Evolutionary conservation across 2,329 filamentous ascomycete species (phyloP).

Genomic region (Bipolaris sorokiniana): DNA sequence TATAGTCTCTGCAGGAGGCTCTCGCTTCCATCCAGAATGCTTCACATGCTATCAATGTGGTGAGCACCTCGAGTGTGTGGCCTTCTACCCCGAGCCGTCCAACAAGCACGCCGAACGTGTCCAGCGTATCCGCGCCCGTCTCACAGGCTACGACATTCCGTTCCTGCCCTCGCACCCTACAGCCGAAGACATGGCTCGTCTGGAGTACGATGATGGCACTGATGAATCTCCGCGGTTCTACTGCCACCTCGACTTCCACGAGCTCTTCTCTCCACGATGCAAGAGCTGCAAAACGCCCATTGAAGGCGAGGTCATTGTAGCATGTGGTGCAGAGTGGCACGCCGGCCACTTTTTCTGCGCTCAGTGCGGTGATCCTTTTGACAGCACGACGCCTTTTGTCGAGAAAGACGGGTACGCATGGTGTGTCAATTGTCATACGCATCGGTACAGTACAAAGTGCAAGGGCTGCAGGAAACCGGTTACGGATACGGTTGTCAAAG

Average conservation of each 20-base stretch:
- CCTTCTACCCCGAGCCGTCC: constrained; percentile 92
- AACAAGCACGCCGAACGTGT: constrained; percentile 72
- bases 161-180: constrained; percentile 51
- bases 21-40: constrained; percentile 90
- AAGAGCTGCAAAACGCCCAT: constrained; percentile 97
- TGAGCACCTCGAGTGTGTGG: constrained; percentile 88
- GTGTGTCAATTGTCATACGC: constrained; percentile 92
- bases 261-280: constrained; percentile 89
- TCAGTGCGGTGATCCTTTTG: constrained; percentile 87
- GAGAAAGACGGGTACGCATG: constrained; percentile 98
- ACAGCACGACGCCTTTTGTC: constrained; percentile 76
- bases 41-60: constrained; percentile 89
- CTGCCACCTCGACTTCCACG: constrained; percentile 98
- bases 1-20: constrained; percentile 81
- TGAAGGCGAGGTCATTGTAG: constrained; percentile 90
- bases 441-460: constrained; percentile 88
- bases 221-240: constrained; percentile 80
- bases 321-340: constrained; percentile 95
- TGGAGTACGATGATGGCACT: constrained; percentile 65
- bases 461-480: constrained; percentile 83
- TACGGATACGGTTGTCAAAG: constrained; percentile 86
- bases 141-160: constrained; percentile 58
- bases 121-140: constrained; percentile 71
- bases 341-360: constrained; percentile 99
- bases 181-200: constrained; percentile 62